Evolutionary conservation across 2,329 filamentous ascomycete species (phyloP).

Genomic region (Trichoderma guizhouense): DNA sequence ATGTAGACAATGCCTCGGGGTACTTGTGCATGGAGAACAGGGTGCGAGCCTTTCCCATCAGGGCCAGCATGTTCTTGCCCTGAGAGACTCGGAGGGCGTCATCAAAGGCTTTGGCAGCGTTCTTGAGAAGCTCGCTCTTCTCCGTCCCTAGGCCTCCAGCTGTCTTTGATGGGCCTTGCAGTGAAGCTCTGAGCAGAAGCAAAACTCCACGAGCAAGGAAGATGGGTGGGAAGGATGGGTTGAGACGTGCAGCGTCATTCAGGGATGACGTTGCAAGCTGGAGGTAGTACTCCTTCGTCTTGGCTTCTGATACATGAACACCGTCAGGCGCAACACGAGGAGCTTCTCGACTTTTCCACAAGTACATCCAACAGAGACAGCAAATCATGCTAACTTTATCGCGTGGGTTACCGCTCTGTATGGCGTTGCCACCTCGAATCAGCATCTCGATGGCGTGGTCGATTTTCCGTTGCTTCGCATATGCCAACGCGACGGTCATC

Average conservation of each 20-base stretch:
- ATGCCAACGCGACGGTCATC: constrained; percentile 96
- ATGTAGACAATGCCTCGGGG: constrained; percentile 74
- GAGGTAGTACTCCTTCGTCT: constrained; percentile 91
- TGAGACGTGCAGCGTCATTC: constrained; percentile 93
- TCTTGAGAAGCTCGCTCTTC: constrained; percentile 72
- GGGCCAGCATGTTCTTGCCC: constrained; percentile 85
- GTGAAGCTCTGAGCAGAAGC: constrained; percentile 79
- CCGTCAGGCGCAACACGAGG: constrained; percentile 61
- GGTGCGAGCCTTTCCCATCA: constrained; percentile 84
- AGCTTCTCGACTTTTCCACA: constrained; percentile 84
- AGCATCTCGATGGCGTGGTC: constrained; percentile 77
- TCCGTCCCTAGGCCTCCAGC: constrained; percentile 68
- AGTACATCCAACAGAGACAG: constrained; percentile 85
- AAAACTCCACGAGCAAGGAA: constrained; percentile 89
- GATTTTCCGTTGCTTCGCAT: constrained; percentile 91
- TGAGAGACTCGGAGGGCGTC: constrained; percentile 83
- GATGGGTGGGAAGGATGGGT: constrained; percentile 85
- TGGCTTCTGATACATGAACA: constrained; percentile 64
- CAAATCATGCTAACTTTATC: constrained; percentile 83
- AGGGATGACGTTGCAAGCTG: constrained; percentile 85
- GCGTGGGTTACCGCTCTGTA: constrained; percentile 68
- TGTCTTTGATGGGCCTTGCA: constrained; percentile 71
- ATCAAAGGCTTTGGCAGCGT: constrained; percentile 89
- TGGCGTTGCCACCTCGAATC: constrained; percentile 69
- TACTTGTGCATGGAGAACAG: constrained; percentile 85